phyloP scores from a whole-genome alignment of 202 grass and related monocot species.

The Digitaria exilis region DNA sequence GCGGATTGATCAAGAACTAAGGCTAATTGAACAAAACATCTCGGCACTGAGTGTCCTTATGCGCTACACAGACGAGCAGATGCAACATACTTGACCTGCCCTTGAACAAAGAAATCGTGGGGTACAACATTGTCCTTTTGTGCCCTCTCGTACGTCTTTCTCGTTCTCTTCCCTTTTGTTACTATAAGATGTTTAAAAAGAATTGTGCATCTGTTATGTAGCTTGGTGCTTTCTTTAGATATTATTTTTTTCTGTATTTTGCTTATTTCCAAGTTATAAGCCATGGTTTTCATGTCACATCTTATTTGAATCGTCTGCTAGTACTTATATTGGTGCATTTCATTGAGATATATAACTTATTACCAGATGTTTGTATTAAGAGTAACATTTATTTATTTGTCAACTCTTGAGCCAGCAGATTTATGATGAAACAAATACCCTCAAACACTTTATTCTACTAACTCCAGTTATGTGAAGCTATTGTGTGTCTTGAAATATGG shows the following conservation, averaged over 20 bases:
- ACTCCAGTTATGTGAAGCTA: too few relatives aligned
- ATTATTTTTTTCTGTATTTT: background rate
- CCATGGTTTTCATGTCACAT: too few relatives aligned
- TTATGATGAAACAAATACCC: too few relatives aligned
- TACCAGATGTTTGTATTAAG: too few relatives aligned
- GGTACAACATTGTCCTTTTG: background rate
- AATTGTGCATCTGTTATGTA: background rate
- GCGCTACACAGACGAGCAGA: background rate
- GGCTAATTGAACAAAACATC: background rate
- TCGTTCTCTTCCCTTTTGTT: too few relatives aligned
- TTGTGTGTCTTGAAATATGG: slow-evolving; percentile 54
- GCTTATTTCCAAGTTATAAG: too few relatives aligned
- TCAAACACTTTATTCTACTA: too few relatives aligned
- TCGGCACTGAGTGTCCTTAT: background rate
- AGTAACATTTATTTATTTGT: background rate
- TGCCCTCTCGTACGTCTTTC: too few relatives aligned
- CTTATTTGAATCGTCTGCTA: too few relatives aligned
- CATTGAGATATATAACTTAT: too few relatives aligned
- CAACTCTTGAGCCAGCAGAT: slow-evolving; percentile 1
- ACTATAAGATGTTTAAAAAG: background rate
- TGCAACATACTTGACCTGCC: background rate
- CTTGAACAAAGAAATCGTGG: background rate
- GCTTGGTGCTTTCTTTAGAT: background rate
- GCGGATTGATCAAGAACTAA: background rate
- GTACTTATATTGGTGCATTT: too few relatives aligned